Conservation (phyloP, 2,329 filamentous ascomycete genomes). For the Lachnellula arida region DNA sequence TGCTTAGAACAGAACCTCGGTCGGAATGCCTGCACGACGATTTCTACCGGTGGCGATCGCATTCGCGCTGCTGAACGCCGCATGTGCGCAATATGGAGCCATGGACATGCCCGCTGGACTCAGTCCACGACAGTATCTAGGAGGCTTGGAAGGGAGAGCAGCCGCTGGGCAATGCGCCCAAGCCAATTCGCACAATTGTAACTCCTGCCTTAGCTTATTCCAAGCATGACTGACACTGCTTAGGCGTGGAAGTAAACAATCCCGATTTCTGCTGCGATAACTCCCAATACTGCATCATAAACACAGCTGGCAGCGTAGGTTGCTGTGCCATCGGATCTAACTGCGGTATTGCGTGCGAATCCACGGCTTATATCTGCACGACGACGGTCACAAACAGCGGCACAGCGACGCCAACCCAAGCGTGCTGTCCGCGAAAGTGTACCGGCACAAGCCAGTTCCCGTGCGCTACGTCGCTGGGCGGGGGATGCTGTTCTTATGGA, state of each 20-base stretch:
- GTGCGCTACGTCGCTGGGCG: conserved; percentile 33
- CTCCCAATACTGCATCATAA: conserved; percentile 43
- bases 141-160: conserved; percentile 14
- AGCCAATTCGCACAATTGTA: conserved; percentile 25
- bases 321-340: conserved; percentile 41
- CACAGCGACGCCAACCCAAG: conserved; percentile 13
- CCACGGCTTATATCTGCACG: conserved; percentile 29
- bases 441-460: conserved; percentile 26
- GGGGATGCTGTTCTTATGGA: conserved; percentile 44
- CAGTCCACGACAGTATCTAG: conserved; percentile 25
- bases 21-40: conserved; percentile 11
- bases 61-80: conserved; percentile 3
- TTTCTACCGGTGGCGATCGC: conserved; percentile 1
- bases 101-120: conserved; percentile 17
- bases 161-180: conserved; percentile 12
- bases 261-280: conserved; percentile 40
- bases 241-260: conserved; percentile 42
- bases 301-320: conserved; percentile 29
- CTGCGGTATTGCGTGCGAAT: conserved; percentile 37
- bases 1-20: not conserved
- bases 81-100: conserved; percentile 20
- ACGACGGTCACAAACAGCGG: conserved; percentile 23
- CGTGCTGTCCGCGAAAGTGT: conserved; percentile 35
- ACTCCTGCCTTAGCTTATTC: not conserved
- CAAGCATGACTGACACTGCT: not conserved